Evolutionary conservation across 148 eudicot species (phyloP), one percentile per base, ranked within the genome.

Genomic region (Rhododendron vialii): DNA sequence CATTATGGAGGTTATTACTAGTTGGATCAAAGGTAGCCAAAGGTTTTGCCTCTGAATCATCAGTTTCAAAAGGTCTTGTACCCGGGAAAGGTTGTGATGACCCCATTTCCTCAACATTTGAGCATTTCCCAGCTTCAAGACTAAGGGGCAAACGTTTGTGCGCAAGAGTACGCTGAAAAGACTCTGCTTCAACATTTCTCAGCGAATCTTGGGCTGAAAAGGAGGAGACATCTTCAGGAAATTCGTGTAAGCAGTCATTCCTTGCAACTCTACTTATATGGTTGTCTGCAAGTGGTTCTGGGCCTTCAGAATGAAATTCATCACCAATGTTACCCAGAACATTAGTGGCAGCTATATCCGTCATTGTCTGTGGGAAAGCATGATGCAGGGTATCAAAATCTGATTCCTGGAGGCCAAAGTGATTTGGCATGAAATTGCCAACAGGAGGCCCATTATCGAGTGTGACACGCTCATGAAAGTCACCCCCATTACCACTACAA

Each of bases 391-490:
- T 89, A 33, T 86, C 90, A 86, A 90, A 86, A 83, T 90, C 85
- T 81, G 89, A 81, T 84, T 88, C 91, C 80, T 80, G 84, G 81
- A 92, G 50, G 57, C 90, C 92, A 87, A 92, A 90, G 87, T 90
- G 88, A 76, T 88, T 84, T 67, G 88, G 89, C 47, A 90, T 84
- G 73, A 90, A 88, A 88, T 89, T 84, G 22, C 88, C 88, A 77
- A 61, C 92, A 59, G 84, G 88, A 74, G 83, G 89, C 67, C 53
- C 91, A 83, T 82, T 83, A 75, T 79, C 67, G 41, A 69, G 80
- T 12, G 84, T 75, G n/a, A n/a, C 83, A 69, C 82, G 90, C 78
- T 87, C 86, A 20, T 86, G 88, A 83, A 85, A 90, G 85, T 86
- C 84, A 88, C 82, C 80, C 84, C 86, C 94, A 89, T 88, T 86